Evolutionary conservation across 306 rosid genomes (phyloP), one percentile per base, ranked within the genome.

Genomic region (Vigna nakashimae): DNA sequence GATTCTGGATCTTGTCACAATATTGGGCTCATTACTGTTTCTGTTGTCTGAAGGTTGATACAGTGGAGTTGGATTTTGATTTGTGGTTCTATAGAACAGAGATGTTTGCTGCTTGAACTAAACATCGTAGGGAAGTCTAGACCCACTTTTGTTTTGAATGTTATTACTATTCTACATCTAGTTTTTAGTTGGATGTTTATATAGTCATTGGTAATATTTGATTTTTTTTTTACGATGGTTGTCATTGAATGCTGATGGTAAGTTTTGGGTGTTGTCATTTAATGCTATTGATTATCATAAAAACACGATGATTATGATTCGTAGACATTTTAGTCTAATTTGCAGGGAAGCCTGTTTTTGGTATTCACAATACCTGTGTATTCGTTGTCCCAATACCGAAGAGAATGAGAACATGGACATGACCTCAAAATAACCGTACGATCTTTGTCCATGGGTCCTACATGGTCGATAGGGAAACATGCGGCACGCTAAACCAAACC

Each of bases 1-100:
- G 59, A 56, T 63, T 66, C 60, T 43, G 66, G 82, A 63, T 74
- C 78, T 78, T 78, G 77, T 73, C 79, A 69, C 40, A 40, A 24
- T 16, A 34, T 75, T 74, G 56, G 18, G 66, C 24, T 20, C 18
- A 50, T 20, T 15, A 50, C 1, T 63, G 42, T 45, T 34, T 38
- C 40, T 67, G 22, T 62, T 74, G 52, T 32, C 34, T 75, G 20
- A 36, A 26, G 52, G 74, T 56, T 59, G 65, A 49, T 57, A n/a
- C 58, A 49, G 14, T 58, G 72, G 66, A 49, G 36, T 74, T 20
- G 16, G 66, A 68, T 67, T 75, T 81, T 49, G 28, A 45, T 49
- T 26, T 51, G 65, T 55, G 32, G 43, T 73, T 55, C 74, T 71
- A 20, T 69, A 65, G 65, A 51, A 58, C 28, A 42, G 79, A 28